Base-by-base conservation (phyloP, 1,284 basidiomycete species). In the Trichosporon ovoides region DNA sequence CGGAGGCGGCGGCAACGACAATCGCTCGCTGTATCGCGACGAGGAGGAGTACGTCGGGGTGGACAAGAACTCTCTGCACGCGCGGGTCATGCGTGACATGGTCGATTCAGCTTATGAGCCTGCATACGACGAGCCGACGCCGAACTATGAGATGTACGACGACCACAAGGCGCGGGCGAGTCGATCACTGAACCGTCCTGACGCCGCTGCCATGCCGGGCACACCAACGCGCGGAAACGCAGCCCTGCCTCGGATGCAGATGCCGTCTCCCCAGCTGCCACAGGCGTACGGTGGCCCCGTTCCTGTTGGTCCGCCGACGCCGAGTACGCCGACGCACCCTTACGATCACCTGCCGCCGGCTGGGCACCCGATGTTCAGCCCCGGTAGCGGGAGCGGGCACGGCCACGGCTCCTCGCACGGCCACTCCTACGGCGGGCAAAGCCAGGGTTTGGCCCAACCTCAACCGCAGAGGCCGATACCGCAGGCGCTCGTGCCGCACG, bases 81-180 rank as follows among this genome's bases (percentile, higher is more conserved):
- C 43, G 14, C 43, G 43, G 3, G 43, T 48, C 14, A 48, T 48
- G 43, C 43, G 43, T 14, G 43, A 48, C 28, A 48, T 48, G 43
- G 43, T 48, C 43, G 43, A 48, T 31, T 48, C 43, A 31, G 43
- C 43, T 28, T 48, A 48, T 31, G 43, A 48, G 43, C 43, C 43
- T 28, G 43, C 43, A 18, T 48, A 48, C 24, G 43, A 48, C 43
- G 43, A 48, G 43, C 43, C 43, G 24, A 48, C 43, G 43, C 43
- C 43, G 16, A 48, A 48, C 43, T 48, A 48, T 16, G 43, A 48
- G 43, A 16, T 48, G 43, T 48, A 48, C 43, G 43, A 48, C 24
- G 43, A 48, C 43, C 24, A 48, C 24, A 31, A 48, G 43, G 24
- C 43, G 43, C 24, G 43, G 3, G 43, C 43, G 43, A 48, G 43